Conservation (phyloP, 306 rosid genomes). For the Cucurbita moschata region DNA sequence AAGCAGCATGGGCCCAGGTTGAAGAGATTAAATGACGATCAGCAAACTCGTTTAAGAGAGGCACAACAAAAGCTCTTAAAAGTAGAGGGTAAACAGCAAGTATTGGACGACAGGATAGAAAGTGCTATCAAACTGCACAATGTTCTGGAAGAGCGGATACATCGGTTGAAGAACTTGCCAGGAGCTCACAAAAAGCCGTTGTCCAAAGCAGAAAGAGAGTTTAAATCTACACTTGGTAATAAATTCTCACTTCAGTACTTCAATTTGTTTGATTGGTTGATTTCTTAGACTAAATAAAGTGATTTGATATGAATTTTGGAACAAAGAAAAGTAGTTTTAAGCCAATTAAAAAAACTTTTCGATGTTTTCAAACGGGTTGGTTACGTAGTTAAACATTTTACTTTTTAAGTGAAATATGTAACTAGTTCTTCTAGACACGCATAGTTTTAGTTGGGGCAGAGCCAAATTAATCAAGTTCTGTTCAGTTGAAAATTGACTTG, state of each 20-base stretch:
- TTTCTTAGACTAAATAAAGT: not conserved
- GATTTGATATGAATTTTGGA: not conserved
- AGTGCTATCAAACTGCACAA: constrained; percentile 41
- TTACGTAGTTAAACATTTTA: not conserved
- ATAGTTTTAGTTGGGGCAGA: not conserved
- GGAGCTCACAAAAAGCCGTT: constrained; percentile 67
- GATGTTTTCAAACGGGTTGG: not conserved
- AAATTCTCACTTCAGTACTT: not conserved
- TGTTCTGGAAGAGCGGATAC: constrained; percentile 65
- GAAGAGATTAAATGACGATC: constrained; percentile 61
- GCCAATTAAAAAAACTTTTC: not conserved
- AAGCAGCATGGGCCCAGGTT: constrained; percentile 78
- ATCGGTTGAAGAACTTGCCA: constrained; percentile 48
- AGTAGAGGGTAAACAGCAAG: constrained; percentile 42
- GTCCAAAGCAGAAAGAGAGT: constrained; percentile 73
- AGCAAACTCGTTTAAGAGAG: constrained; percentile 45
- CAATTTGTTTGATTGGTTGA: not conserved
- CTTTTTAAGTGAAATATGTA: not conserved
- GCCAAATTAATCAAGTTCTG: not conserved
- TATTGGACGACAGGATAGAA: constrained; percentile 40
- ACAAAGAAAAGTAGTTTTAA: not conserved
- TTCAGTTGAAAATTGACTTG: not conserved
- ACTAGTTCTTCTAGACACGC: not conserved
- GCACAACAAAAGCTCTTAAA: constrained; percentile 44
- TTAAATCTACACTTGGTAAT: constrained; percentile 84